Evolutionary conservation across 176 grass and related monocot species (phyloP).

Genomic region (Oryza officinalis): DNA sequence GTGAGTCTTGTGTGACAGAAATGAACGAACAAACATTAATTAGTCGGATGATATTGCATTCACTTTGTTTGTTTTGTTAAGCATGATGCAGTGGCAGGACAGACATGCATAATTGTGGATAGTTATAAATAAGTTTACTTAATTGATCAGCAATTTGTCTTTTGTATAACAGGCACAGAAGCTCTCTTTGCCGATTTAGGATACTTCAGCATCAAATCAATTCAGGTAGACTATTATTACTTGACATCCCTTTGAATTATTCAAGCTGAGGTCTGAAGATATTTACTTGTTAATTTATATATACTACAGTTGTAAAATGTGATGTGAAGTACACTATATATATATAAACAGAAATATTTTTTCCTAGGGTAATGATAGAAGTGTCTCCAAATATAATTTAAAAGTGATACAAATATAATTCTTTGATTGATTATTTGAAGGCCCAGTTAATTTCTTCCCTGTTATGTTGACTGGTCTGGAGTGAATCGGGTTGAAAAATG

Average conservation of each 20-base stretch:
- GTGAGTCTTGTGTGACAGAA: not conserved
- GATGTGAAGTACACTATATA: no score
- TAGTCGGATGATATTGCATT: not conserved
- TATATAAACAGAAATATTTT: not conserved
- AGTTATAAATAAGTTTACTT: not conserved
- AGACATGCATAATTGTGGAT: conserved; percentile 2
- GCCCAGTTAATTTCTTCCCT: not conserved
- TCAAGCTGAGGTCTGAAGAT: not conserved
- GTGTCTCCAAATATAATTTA: not conserved
- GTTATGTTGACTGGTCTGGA: not conserved
- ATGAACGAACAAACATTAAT: not conserved
- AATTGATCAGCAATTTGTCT: not conserved
- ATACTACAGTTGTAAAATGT: not conserved
- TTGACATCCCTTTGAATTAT: not conserved
- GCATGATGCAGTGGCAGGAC: not conserved
- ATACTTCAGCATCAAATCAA: conserved; percentile 67
- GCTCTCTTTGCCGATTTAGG: conserved; percentile 80
- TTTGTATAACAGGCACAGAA: conserved; percentile 58
- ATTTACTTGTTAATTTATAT: not conserved
- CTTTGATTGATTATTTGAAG: not conserved
- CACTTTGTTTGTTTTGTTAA: not conserved
- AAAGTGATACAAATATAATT: not conserved
- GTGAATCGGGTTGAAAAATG: not conserved
- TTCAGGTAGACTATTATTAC: conserved; percentile 46
- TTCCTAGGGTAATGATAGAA: not conserved